phyloP scores from a whole-genome alignment of 371 early-diverging fungal genomes.

The Batrachochytrium dendrobatidis region DNA sequence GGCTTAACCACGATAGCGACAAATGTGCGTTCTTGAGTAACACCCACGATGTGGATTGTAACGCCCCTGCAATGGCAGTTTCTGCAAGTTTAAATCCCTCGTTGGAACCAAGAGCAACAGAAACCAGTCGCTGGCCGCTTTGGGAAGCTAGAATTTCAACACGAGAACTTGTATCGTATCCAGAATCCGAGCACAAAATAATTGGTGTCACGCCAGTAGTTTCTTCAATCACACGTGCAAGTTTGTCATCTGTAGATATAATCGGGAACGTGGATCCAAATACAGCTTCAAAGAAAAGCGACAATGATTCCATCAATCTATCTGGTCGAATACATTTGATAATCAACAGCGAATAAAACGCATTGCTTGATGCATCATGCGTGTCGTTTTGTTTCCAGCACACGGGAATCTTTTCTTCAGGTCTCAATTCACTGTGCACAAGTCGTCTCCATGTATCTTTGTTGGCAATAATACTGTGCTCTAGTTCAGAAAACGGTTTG shows the following conservation, averaged over 20 bases:
- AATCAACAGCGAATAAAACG: conserved; percentile 67
- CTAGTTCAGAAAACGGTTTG: conserved; percentile 48
- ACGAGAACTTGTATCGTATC: conserved; percentile 92
- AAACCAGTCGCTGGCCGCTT: conserved; percentile 44
- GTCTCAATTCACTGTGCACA: conserved; percentile 11
- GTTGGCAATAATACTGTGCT: conserved; percentile 41
- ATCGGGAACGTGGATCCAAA: conserved; percentile 51
- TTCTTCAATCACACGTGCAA: conserved; percentile 68
- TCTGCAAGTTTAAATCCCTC: conserved; percentile 92
- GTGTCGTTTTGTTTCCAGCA: conserved; percentile 39
- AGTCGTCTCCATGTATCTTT: conserved; percentile 23
- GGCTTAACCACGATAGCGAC: conserved; percentile 87
- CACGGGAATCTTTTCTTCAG: conserved; percentile 40
- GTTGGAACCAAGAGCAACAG: conserved; percentile 96
- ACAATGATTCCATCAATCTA: conserved; percentile 66
- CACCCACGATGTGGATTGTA: conserved; percentile 88
- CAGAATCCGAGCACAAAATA: conserved; percentile 88
- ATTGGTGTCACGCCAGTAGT: conserved; percentile 69
- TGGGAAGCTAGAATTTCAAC: conserved; percentile 85
- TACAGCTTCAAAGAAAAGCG: conserved; percentile 67
- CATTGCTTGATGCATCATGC: background rate
- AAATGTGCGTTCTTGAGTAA: conserved; percentile 96
- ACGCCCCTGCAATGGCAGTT: conserved; percentile 75
- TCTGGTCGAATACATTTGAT: conserved; percentile 88
- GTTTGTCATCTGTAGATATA: conserved; percentile 57